Base-by-base conservation (phyloP, 1,284 basidiomycete genomes). In the Apiotrichum porosum region DNA sequence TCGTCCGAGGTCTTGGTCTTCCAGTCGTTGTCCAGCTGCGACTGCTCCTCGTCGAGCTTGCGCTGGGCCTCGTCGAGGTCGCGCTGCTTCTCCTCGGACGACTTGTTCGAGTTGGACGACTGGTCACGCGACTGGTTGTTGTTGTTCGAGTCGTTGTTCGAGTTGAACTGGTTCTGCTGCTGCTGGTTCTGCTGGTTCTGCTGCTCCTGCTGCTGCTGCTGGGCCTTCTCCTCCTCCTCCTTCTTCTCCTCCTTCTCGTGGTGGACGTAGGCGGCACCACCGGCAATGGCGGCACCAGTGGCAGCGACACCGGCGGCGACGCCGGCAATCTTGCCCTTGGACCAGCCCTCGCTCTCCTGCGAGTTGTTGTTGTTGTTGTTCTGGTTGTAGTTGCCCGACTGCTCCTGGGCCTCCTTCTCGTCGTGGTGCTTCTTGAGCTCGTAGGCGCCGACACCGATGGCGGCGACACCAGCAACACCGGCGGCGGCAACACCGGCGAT, bases 341-440 rank as follows among this genome's bases (percentile, higher is more conserved):
- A 42, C 41, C 41, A 42, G 41, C 41, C 41, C 41, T 42, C 41
- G 26, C 8, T 6, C 30, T 33, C 19, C 32, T 42, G 37, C 2
- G 26, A 2, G 37, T 28, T 19, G 24, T 28, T 39, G 37, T 39
- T 39, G 37, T 31, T 36, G 37, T 15, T 37, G 39, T 32, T 41
- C 28, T 31, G 28, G 19, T 41, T 19, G 17, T 30, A 18, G 24
- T 31, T 28, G 12, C 17, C 10, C 37, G 33, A 31, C 31, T 34
- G 3, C 34, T 43, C 12, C 31, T 51, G 19, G 36, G 42, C 35
- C 30, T 43, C 36, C n/a, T 44, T 13, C 14, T 44, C 35, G 26
- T 44, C 34, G 28, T 44, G 30, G 42, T 40, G 38, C 42, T 49
- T 24, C 17, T 44, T 36, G 42, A 40, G 34, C 26, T 23, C 47